Evolutionary conservation across 306 rosid species (phyloP), one percentile per base, ranked within the genome.

Genomic region (Benincasa hispida): DNA sequence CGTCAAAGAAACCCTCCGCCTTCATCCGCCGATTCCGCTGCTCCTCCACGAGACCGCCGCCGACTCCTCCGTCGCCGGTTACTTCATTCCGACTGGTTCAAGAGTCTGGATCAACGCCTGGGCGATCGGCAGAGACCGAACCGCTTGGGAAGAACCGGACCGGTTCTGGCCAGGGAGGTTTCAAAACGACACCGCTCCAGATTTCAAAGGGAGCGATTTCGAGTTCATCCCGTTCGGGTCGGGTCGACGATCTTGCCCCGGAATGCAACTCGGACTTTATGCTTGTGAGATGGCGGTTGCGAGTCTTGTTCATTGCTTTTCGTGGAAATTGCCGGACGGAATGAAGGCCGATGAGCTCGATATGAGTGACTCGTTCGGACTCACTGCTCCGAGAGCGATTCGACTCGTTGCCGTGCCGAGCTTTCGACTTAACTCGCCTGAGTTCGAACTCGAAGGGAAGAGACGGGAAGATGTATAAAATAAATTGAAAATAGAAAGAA

Each of bases 161-260:
- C 56, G 9, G 13, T 88, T 88, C 41, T 77, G 78, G 12, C 92
- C 89, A 7, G 81, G 83, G 8, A 72, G 92, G 68, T 88, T 88
- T 54, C 42, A 79, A 79, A 59, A 76, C 0, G 80, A 75, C 3
- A 78, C 35, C 4, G 77, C 82, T 5, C 87, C 85, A 0, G 89
- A 88, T 76, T 88, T 86, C 65, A 86, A 83, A 76, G 89, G 92
- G 11, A 79, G 74, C 17, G 35, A 84, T 68, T 88, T 88, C 4
- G 92, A 88, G 76, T 88, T 86, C 57, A 39, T 84, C 39, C 88
- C 89, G 0, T 86, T 88, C 27, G 92, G 92, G 56, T 88, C 92
- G 1, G 92, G 92, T 5, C 67, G 88, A 6, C 78, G 92, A 25
- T 86, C 92, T 0, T 88, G 89, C 59, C 89, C 92, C 0, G 89